Base-by-base conservation (phyloP, 257 asterid genomes). In the Nemophila menziesii region DNA sequence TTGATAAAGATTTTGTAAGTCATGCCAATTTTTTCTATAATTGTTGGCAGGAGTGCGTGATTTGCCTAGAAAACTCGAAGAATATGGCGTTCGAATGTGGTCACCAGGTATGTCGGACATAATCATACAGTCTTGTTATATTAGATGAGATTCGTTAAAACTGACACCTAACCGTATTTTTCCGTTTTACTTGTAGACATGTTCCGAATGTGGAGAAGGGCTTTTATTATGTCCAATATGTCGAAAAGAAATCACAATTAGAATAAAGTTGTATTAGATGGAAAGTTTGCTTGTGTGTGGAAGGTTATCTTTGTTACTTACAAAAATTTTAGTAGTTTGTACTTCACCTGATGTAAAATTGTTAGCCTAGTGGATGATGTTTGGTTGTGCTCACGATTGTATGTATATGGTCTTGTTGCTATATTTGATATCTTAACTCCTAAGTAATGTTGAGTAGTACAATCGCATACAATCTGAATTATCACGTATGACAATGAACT, bases 31-130 rank as follows among this genome's bases (percentile, higher is more conserved):
- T 4, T 19, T 36, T 45, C 34, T 61, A 51, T 21, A 19, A 5
- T 33, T 24, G 58, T 62, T 43, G 39, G 23, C 86, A 89, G 97
- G 61, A 75, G 40, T 89, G 97, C 52, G 48, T 89, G 95, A 43
- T 87, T 52, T 83, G 95, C 89, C 81, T 83, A 16, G 59, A 48
- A 39, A 89, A 78, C 65, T 65, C 86, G 1, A 89, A 89, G 65
- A 90, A 89, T 65, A 83, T 89, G 97, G 97, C 95, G 42, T 89
- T 89, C 49, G 97, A 92, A 18, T 89, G 97, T 48, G 97, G 97
- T 43, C 97, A 89, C 60, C 97, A 80, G 95, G 97, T 83, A 70
- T 13, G 45, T 60, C 26, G 56, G 16, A 42, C 16, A 10, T 16
- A 24, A 2, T 38, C 11, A 34, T 29, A 7, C 36, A 4, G 13